phyloP scores from a whole-genome alignment of 352 stramenopile species.

The Phytophthora palmivora region DNA sequence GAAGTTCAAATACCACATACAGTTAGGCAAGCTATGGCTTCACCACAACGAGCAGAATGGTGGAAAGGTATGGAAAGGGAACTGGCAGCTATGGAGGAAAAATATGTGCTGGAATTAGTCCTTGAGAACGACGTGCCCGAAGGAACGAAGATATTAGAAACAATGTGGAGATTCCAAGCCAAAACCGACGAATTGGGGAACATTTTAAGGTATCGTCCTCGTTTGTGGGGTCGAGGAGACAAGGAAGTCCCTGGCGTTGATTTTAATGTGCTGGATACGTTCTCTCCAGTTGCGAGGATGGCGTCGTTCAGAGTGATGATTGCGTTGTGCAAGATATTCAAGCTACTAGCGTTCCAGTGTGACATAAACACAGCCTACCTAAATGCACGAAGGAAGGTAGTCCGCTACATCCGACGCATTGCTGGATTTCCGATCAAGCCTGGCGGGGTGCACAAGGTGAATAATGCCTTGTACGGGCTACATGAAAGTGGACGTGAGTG shows the following conservation, averaged over 20 bases:
- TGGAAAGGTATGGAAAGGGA: slow-evolving; percentile 12
- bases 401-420: too few relatives aligned
- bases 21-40: not conserved
- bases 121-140: too few relatives aligned
- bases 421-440: too few relatives aligned
- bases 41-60: slow-evolving; percentile 7
- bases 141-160: too few relatives aligned
- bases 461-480: too few relatives aligned
- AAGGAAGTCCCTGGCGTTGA: too few relatives aligned
- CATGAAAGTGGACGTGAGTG: too few relatives aligned
- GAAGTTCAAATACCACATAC: too few relatives aligned
- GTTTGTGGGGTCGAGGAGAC: slow-evolving; percentile 8
- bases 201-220: slow-evolving; percentile 1
- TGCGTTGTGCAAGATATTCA: slow-evolving; percentile 4
- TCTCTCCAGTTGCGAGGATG: slow-evolving; percentile 1
- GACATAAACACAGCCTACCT: slow-evolving; percentile 14
- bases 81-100: slow-evolving; percentile 5
- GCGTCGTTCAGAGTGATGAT: slow-evolving; percentile 8
- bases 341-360: too few relatives aligned
- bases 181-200: slow-evolving; percentile 18
- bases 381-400: not conserved
- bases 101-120: slow-evolving; percentile 10
- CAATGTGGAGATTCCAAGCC: too few relatives aligned
- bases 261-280: too few relatives aligned
- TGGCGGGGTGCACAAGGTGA: too few relatives aligned